A percentile compares a stretch with the other conserved stretches of the same genome.
These are phyloP conservation scores for Hypomontagnella monticulosa DNA, from an alignment of 495 filamentous ascomycete species.

Conservation along the genomic window DNA sequence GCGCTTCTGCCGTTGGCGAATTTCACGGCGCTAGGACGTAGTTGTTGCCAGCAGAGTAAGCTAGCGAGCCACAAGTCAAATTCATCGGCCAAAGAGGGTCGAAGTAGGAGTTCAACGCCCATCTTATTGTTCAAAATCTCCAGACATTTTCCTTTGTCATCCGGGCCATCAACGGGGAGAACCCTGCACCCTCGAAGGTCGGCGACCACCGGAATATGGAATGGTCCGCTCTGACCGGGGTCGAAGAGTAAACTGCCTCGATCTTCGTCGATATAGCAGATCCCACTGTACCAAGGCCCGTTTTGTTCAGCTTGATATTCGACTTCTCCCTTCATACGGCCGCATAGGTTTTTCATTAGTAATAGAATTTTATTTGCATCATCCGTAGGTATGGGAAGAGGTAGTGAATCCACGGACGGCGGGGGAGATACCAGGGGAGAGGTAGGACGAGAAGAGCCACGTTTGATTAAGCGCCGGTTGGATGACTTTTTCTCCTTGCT, in stretches of 20 bases:
- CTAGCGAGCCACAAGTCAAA: conserved; percentile 94
- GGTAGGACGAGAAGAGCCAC: conserved; percentile 57
- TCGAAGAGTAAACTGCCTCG: conserved; percentile 72
- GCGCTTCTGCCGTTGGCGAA: conserved; percentile 38
- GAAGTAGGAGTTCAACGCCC: conserved; percentile 75
- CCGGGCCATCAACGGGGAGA: conserved; percentile 69
- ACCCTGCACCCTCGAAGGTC: conserved; percentile 91
- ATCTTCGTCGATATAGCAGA: conserved; percentile 74
- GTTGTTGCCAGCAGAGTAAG: conserved; percentile 91
- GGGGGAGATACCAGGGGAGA: conserved; percentile 58
- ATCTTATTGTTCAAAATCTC: conserved; percentile 78
- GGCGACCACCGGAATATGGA: conserved; percentile 67
- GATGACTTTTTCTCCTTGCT: conserved; percentile 56
- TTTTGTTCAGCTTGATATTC: conserved; percentile 67
- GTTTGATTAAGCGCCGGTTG: conserved; percentile 59
- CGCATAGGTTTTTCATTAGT: conserved; percentile 74
- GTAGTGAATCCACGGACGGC: conserved; percentile 64
- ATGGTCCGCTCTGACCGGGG: conserved; percentile 58
- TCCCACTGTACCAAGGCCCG: conserved; percentile 67
- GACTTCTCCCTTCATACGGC: conserved; percentile 74
- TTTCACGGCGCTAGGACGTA: conserved; percentile 64
- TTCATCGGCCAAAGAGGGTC: conserved; percentile 77
- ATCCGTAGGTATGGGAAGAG: conserved; percentile 64
- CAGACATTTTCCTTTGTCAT: conserved; percentile 75
- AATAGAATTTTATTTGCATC: conserved; percentile 71